Conservation (phyloP, 1,284 basidiomycete genomes). For the Ceratobasidium sp. region DNA sequence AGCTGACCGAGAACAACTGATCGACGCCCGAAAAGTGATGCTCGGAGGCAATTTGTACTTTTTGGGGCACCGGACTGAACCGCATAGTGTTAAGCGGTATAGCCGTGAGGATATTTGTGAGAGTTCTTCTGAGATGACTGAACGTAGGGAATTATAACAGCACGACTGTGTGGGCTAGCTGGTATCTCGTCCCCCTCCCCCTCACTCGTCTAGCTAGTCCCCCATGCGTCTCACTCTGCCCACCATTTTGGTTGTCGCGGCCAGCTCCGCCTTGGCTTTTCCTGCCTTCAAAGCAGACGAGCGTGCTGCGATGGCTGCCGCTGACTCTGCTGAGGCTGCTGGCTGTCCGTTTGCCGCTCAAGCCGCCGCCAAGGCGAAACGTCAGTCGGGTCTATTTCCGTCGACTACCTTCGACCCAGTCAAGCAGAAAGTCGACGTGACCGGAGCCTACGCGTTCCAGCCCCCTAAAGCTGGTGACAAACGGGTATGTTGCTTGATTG, state of each 20-base stretch:
- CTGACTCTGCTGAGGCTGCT: neutral
- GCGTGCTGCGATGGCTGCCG: neutral
- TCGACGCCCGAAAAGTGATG: neutral
- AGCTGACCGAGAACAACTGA: conserved; percentile 5
- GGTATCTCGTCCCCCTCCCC: neutral
- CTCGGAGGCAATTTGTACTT: neutral
- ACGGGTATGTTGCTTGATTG: neutral
- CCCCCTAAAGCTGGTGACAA: conserved; percentile 17
- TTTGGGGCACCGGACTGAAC: neutral
- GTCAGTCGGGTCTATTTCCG: neutral
- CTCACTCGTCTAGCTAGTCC: neutral
- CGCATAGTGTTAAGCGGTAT: neutral
- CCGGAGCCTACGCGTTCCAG: conserved; percentile 22
- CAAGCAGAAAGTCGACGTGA: conserved; percentile 36
- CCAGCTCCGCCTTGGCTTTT: conserved; percentile 7
- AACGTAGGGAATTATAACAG: too few relatives aligned
- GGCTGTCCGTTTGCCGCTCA: conserved; percentile 25
- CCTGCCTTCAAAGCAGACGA: conserved; percentile 11
- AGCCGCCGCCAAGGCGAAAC: conserved; percentile 4
- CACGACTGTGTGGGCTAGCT: too few relatives aligned
- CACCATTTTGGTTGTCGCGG: neutral
- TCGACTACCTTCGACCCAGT: conserved; percentile 11
- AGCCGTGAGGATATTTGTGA: neutral
- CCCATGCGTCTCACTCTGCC: conserved; percentile 1
- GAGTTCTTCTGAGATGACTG: too few relatives aligned